Evolutionary conservation across 78 protist species (phyloP), one percentile per base, ranked within the genome.

Genomic region (Dictyostelium brefeldianum): DNA sequence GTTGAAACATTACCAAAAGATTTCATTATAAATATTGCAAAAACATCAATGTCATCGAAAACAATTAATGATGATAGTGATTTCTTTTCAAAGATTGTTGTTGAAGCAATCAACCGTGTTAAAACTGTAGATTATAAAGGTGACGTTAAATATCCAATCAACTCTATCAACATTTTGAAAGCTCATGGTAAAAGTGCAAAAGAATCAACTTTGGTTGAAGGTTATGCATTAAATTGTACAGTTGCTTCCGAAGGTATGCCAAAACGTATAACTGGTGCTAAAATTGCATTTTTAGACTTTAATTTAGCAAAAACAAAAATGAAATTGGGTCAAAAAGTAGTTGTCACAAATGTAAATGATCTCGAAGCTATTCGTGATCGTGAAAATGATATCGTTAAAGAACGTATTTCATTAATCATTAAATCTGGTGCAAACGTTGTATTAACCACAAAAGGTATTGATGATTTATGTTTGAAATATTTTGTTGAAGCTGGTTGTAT

Each of bases 381-480:
- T 70, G 67, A 97, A 92, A 96, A 81, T 57, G 82, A 80, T 22
- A 79, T 89, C 57, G 47, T 89, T 27, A 80, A 77, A 54, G 94
- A 89, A 36, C 70, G 89, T n/a, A 94, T 98, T 69, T 64, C 96
- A 59, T 79, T 96, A 95, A 92, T 99, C 74, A 27, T 99, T 31
- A 94, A 97, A 41, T 81, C 99, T 1, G 99, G 99, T 50, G 99
- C 99, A 17, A 99, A 99, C 80, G 99, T 99, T 64, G 82, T 99
- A 27, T 95, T 99, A 27, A 98, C 99, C 31, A 97, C 99, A 70
- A 96, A 98, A 96, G 99, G 99, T 67, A 98, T 99, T 93, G 99
- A 99, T 71, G 99, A 98, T 80, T 48, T 92, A 74, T 94, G 97
- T 81, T 48, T 97, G 73, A 98, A 99, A 84, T 98, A 95, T 92